Evolutionary conservation across 345 rosid genomes (phyloP).

Genomic region (Eucalyptus virginea): DNA sequence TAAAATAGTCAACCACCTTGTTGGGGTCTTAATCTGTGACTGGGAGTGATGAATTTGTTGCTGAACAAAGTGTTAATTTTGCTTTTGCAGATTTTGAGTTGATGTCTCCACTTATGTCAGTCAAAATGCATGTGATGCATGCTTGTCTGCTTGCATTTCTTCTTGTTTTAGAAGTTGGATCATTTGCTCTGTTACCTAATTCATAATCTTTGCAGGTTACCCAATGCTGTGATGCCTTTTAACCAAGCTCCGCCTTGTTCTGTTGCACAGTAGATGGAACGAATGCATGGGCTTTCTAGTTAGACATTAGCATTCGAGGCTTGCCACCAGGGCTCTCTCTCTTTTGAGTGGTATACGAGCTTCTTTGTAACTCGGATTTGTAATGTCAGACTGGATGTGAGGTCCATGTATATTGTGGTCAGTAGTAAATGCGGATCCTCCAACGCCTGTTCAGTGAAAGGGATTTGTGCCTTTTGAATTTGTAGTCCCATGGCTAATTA

Average conservation of each 20-base stretch:
- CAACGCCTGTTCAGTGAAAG: background rate
- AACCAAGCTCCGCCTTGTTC: background rate
- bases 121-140: background rate
- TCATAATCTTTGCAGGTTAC: background rate
- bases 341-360: background rate
- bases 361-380: background rate
- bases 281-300: background rate
- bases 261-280: background rate
- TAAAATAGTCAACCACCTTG: background rate
- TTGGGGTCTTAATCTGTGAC: background rate
- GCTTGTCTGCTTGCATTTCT: background rate
- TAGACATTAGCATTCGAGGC: background rate
- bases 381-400: background rate
- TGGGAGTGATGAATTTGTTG: background rate
- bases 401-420: background rate
- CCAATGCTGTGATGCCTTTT: background rate
- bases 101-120: background rate
- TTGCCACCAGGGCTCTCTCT: background rate
- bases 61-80: background rate
- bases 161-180: background rate
- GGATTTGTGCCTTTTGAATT: background rate
- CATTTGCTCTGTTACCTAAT: background rate
- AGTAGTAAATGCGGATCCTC: background rate
- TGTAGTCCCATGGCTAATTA: background rate
- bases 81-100: background rate